Percentiles rank a stretch among this genome's conserved stretches.
These are phyloP conservation scores for Simmondsia chinensis DNA, from an alignment of 148 eudicot species.

Conservation along the genomic window DNA sequence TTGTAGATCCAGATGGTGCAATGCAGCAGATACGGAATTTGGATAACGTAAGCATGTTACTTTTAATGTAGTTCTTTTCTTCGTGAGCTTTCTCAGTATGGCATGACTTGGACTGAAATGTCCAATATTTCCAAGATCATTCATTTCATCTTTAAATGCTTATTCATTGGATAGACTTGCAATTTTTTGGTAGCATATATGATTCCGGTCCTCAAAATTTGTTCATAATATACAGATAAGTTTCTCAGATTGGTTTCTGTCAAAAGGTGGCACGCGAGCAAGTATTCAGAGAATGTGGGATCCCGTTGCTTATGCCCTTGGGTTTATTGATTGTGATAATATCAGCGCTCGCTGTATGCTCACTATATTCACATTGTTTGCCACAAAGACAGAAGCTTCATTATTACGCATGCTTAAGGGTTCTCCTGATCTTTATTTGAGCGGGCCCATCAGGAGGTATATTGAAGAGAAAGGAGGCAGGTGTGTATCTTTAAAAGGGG, in stretches of 20 bases:
- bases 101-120: no score
- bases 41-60: slow-evolving; percentile 53
- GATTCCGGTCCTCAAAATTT: slow-evolving; percentile 5
- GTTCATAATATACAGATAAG: slow-evolving; percentile 46
- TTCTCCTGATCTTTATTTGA: slow-evolving; percentile 91
- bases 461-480: slow-evolving; percentile 91
- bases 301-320: slow-evolving; percentile 99
- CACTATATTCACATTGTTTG: slow-evolving; percentile 90
- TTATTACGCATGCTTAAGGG: slow-evolving; percentile 97
- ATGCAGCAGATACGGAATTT: slow-evolving; percentile 74
- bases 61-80: no score
- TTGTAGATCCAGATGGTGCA: slow-evolving; percentile 98
- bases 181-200: no score
- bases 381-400: slow-evolving; percentile 97
- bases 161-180: no score
- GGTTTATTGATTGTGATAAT: slow-evolving; percentile 97
- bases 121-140: no score
- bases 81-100: no score
- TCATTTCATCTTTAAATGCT: neutral
- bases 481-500: slow-evolving; percentile 23
- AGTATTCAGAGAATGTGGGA: slow-evolving; percentile 99
- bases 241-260: slow-evolving; percentile 97
- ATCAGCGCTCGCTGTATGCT: slow-evolving; percentile 99
- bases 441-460: slow-evolving; percentile 92
- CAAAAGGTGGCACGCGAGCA: slow-evolving; percentile 90